Evolutionary conservation across 2,329 filamentous ascomycete species (phyloP).

Genomic region (Paecilomyces variotii): DNA sequence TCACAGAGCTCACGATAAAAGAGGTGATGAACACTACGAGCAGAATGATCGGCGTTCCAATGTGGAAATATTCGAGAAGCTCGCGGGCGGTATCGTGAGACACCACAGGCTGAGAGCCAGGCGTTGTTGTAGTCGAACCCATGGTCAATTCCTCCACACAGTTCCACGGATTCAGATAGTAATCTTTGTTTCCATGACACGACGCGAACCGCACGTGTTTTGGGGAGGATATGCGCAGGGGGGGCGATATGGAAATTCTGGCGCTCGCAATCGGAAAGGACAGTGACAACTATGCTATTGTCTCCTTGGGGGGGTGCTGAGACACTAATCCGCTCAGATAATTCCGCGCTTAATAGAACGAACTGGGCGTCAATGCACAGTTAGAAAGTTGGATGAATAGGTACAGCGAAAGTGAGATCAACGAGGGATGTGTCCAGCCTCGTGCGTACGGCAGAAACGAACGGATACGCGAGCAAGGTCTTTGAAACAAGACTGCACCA

Average conservation of each 20-base stretch:
- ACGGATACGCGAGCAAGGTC: not conserved
- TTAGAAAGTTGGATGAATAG: slow-evolving; percentile 1
- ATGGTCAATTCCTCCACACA: slow-evolving; percentile 6
- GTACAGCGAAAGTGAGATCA: slow-evolving; percentile 13
- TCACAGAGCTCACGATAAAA: slow-evolving; percentile 55
- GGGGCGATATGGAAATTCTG: not conserved
- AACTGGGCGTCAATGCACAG: not conserved
- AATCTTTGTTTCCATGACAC: slow-evolving; percentile 6
- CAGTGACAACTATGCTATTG: not conserved
- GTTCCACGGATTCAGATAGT: slow-evolving; percentile 13
- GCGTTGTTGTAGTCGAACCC: slow-evolving; percentile 1
- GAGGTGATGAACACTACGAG: slow-evolving; percentile 56
- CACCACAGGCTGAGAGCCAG: slow-evolving; percentile 6
- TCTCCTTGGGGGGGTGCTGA: not conserved
- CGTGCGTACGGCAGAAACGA: not conserved
- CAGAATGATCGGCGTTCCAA: slow-evolving; percentile 56
- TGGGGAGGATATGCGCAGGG: not conserved
- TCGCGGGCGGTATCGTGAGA: slow-evolving; percentile 27
- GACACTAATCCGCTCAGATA: slow-evolving; percentile 1
- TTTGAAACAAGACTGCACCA: not conserved
- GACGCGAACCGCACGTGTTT: not conserved
- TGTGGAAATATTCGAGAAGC: slow-evolving; percentile 44
- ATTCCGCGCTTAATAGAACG: not conserved
- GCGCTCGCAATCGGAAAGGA: not conserved
- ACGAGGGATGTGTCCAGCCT: not conserved